These are phyloP conservation scores for Coemansia sp. DNA, from an alignment of 192 early-diverging fungal genomes.

Conservation along the genomic window DNA sequence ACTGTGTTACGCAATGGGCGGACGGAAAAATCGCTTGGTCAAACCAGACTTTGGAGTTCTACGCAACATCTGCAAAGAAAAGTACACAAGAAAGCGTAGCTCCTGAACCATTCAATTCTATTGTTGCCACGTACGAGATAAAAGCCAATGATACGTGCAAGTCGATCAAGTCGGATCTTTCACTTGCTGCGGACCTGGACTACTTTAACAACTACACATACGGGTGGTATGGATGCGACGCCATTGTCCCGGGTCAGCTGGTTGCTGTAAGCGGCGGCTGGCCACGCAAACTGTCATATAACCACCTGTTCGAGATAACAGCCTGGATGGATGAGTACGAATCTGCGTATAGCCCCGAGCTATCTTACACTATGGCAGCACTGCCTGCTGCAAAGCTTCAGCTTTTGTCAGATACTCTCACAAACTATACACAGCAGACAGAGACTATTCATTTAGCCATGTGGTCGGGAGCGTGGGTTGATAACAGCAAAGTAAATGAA, in stretches of 20 bases:
- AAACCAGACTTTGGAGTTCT: background rate
- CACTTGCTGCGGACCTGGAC: background rate
- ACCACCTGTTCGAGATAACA: background rate
- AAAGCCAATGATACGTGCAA: background rate
- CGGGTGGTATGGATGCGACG: constrained; percentile 1
- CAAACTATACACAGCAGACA: background rate
- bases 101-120: background rate
- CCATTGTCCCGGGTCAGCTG: background rate
- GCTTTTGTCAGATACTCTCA: background rate
- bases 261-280: background rate
- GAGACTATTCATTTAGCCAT: background rate
- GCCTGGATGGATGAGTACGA: constrained; percentile 1
- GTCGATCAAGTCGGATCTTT: background rate
- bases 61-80: background rate
- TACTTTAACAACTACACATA: background rate
- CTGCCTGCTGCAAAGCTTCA: background rate
- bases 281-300: background rate
- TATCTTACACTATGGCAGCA: background rate
- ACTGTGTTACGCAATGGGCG: background rate
- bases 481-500: background rate
- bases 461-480: constrained; percentile 1
- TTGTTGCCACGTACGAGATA: background rate
- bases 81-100: background rate
- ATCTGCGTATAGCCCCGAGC: background rate
- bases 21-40: background rate